A percentile compares a stretch with the other conserved stretches of the same genome.
These are phyloP conservation scores for Ophiostoma himal-ulmi DNA, from an alignment of 2,329 filamentous ascomycete genomes.

Conservation along the genomic window DNA sequence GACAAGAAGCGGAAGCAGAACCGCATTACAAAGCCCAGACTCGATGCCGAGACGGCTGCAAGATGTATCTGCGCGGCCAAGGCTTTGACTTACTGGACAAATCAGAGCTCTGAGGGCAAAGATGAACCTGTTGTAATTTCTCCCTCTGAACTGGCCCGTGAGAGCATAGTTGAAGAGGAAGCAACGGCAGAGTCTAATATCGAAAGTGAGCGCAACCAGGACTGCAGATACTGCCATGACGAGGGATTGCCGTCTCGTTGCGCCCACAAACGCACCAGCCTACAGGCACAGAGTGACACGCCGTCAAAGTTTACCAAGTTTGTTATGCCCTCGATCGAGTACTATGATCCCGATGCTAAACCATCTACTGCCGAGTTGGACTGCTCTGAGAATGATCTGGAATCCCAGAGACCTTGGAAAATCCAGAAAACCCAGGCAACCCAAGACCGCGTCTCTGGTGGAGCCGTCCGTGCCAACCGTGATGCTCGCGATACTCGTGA, in stretches of 20 bases:
- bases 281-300: background rate
- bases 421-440: background rate
- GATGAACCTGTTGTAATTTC: background rate
- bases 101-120: background rate
- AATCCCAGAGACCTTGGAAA: background rate
- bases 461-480: too few relatives aligned
- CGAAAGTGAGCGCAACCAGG: background rate
- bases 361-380: background rate
- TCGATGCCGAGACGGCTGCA: background rate
- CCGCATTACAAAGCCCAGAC: background rate
- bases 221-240: background rate
- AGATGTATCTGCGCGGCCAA: background rate
- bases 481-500: too few relatives aligned
- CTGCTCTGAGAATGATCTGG: background rate
- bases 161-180: background rate
- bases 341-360: background rate
- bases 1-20: background rate
- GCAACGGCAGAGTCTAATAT: background rate
- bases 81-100: background rate
- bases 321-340: background rate
- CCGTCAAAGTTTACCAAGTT: background rate
- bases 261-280: background rate
- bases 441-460: background rate
- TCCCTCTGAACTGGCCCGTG: background rate
- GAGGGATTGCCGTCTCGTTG: background rate